Evolutionary conservation across 208 protist genomes (phyloP), one percentile per base, ranked within the genome.

Genomic region (Tritrichomonas musculus): DNA sequence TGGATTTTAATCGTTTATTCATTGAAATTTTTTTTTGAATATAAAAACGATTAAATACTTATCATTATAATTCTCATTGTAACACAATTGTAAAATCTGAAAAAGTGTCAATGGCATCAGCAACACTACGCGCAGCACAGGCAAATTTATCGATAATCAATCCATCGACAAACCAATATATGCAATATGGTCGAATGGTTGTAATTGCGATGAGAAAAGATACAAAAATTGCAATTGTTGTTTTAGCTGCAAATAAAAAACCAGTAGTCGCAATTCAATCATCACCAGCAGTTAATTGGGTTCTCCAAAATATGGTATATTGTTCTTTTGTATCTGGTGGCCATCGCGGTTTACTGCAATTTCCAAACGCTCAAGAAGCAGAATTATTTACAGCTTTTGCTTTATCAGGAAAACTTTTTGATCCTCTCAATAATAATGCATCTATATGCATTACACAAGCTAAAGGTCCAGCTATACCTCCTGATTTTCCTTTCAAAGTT

Each of bases 131-230:
- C 20, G 47, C 41, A 39, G 33, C 77, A 60, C 44, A n/a, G 17
- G 47, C 41, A 8, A 57, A 20, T 47, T 53, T 88, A 57, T 88
- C 77, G 17, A 14, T 57, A 33, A 44, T 88, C 11, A 88, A 88
- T 17, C 77, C 77, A 39, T 33, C 33, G 20, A 88, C 77, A 53
- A 88, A 88, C 39, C 77, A 88, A 88, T 88, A 88, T 39, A 25
- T 47, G 47, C 77, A 88, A 57, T 47, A 44, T 44, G 77, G 77
- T 60, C 41, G 44, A 33, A 49, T 57, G 1, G 17, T 47, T 57
- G 47, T 88, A 2, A 30, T 57, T 57, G 47, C 30, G 5, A 57
- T 88, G 20, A 41, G 77, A 27, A 57, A 53, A 53, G 8, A 39
- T 17, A 27, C n/a, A 49, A 88, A 57, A 39, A 20, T 88, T 60